Percentiles rank a stretch among this genome's conserved stretches.
Evolutionary conservation across 2,329 filamentous ascomycete species (phyloP).

Genomic region (Lomentospora prolificans): DNA sequence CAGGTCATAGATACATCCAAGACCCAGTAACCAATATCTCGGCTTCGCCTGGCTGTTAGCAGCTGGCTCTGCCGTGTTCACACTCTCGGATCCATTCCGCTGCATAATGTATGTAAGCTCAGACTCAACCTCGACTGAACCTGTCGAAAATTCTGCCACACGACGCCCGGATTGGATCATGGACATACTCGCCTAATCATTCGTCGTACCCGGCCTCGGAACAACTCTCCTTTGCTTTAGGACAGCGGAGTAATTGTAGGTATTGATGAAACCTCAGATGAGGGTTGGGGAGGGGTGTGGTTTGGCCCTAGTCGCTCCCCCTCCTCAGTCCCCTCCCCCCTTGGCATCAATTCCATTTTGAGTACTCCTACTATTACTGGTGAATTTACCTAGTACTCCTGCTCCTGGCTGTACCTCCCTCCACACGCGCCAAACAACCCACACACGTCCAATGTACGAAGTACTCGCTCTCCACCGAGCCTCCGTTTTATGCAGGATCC

Average conservation of each 20-base stretch:
- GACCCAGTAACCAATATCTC: background rate
- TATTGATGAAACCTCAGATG: background rate
- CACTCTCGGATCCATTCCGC: slow-evolving; percentile 2
- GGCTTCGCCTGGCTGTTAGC: background rate
- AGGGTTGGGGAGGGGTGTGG: background rate
- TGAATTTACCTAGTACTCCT: no score
- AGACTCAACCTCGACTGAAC: background rate
- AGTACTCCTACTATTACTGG: no score
- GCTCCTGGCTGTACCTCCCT: no score
- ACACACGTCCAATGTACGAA: no score
- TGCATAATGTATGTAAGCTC: slow-evolving; percentile 1
- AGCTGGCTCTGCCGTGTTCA: background rate
- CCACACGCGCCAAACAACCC: no score
- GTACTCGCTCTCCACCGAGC: background rate
- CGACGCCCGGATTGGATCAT: background rate
- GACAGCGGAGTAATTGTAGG: background rate
- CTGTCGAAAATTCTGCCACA: background rate
- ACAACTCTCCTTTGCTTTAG: background rate
- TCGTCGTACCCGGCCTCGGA: background rate
- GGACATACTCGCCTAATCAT: background rate
- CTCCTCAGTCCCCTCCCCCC: no score
- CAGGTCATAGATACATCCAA: background rate
- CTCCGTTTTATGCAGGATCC: background rate
- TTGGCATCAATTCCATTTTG: no score
- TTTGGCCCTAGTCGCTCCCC: background rate